Base-by-base conservation (phyloP, 2,329 filamentous ascomycete species). In the Tolypocladium tropicale region DNA sequence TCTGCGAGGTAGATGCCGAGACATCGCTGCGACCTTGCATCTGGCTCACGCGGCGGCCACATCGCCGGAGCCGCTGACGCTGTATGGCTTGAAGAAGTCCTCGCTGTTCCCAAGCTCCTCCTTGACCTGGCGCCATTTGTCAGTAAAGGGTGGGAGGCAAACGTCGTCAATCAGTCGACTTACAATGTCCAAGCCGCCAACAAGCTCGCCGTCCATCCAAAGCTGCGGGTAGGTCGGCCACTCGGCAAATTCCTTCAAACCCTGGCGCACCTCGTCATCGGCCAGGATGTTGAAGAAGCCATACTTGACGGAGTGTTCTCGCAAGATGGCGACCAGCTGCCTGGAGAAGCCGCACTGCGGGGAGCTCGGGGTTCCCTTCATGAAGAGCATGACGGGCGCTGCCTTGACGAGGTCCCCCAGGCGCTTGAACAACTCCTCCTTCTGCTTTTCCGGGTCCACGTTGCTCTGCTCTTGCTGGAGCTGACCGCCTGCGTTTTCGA, bases 221-320 rank as follows among this genome's bases (percentile, higher is more conserved):
- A 99, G 76, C 73, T 99, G 94, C 23, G 94, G 94, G 73, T 90
- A 99, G 0, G 94, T 99, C 11, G 94, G 94, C 94, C 94, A 99
- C 60, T 97, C 94, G n/a, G 91, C 91, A 70, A 85, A 97, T 74
- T 94, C 90, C 80, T 99, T 99, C 67, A 99, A 75, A 0, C 94
- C 94, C 75, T 97, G 93, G 59, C 94, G 82, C 52, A 99, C 94
- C 72, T 97, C 93, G 67, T 99, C 93, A 70, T 99, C 94, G 60
- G 94, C 94, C 64, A 99, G 74, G 61, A 99, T 99, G 70, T 99
- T 97, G 79, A 99, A 99, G 78, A 99, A 99, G 23, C 94, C 94
- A 71, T 97, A 99, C 70, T 95, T 90, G 58, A 99, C 88, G 53
- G 88, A 88, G 68, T 90, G 86, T 74, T 97, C 93, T 54, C 94